phyloP scores from a whole-genome alignment of 140 eudicot genomes.

The Bidens hawaiensis region DNA sequence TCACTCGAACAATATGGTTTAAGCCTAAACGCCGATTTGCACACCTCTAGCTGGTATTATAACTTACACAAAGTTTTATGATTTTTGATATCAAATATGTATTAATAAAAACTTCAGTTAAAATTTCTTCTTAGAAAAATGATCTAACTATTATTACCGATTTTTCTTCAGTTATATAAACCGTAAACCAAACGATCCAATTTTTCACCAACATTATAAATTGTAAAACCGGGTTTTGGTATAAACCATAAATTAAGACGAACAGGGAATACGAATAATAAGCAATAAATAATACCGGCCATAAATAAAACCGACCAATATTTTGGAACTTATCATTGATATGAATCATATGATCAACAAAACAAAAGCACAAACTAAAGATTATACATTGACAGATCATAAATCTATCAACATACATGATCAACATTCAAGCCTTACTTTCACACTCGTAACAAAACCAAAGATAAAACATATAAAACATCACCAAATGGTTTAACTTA shows the following conservation, averaged over 20 bases:
- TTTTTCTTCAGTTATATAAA: too few species aligned
- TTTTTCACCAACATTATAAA: too few species aligned
- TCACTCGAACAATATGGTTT: too few species aligned
- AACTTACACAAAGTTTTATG: too few species aligned
- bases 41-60: too few species aligned
- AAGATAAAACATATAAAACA: slow-evolving; percentile 13
- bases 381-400: slow-evolving; percentile 3
- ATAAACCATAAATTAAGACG: too few species aligned
- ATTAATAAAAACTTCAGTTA: too few species aligned
- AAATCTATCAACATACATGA: not conserved
- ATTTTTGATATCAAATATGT: too few species aligned
- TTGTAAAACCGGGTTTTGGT: not conserved
- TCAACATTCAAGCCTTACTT: slow-evolving; percentile 14
- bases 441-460: slow-evolving; percentile 11
- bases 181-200: too few species aligned
- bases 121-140: too few species aligned
- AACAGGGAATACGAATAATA: not conserved
- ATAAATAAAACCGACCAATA: not conserved
- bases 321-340: not conserved
- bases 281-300: not conserved
- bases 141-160: too few species aligned
- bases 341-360: not conserved
- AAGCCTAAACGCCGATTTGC: too few species aligned
- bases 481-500: slow-evolving; percentile 11
- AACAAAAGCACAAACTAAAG: slow-evolving; percentile 5